These are phyloP conservation scores for Euptelea pleiosperma DNA, from an alignment of 164 flowering plant genomes.

Conservation along the genomic window DNA sequence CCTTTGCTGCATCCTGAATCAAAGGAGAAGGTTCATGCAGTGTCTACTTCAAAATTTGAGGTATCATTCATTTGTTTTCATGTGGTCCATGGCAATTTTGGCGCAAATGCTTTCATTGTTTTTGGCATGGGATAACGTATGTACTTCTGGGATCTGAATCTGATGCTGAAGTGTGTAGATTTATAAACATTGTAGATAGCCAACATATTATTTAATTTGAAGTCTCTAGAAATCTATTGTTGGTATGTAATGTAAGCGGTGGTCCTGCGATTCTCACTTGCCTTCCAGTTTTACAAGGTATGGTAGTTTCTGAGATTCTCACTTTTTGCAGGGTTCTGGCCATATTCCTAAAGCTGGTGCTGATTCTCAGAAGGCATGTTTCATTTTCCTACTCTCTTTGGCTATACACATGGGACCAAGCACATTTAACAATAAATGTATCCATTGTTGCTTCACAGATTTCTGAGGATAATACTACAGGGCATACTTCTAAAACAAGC, in stretches of 20 bases:
- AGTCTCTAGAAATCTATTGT: too few species aligned
- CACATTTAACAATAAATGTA: neutral
- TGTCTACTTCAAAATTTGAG: slow-evolving; percentile 22
- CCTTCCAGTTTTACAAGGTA: neutral
- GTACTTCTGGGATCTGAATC: too few species aligned
- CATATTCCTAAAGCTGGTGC: slow-evolving; percentile 13
- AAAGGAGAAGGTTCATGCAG: slow-evolving; percentile 24
- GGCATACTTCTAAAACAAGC: neutral
- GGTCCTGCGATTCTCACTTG: neutral
- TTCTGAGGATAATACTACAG: slow-evolving; percentile 1
- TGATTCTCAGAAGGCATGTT: slow-evolving; percentile 33
- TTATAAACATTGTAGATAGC: too few species aligned
- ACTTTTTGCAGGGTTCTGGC: neutral
- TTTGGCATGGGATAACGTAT: too few species aligned
- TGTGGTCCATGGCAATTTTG: neutral
- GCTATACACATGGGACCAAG: neutral
- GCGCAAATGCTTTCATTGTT: too few species aligned
- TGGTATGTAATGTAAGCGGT: neutral
- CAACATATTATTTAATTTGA: too few species aligned
- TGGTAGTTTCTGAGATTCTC: neutral
- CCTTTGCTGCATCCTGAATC: slow-evolving; percentile 18
- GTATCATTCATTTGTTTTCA: slow-evolving; percentile 18
- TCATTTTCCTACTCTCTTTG: neutral
- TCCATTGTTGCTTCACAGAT: slow-evolving; percentile 8
- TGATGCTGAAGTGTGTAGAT: too few species aligned